Conservation (phyloP, 1,284 basidiomycete species). For the Mrakiaceae sp. region DNA sequence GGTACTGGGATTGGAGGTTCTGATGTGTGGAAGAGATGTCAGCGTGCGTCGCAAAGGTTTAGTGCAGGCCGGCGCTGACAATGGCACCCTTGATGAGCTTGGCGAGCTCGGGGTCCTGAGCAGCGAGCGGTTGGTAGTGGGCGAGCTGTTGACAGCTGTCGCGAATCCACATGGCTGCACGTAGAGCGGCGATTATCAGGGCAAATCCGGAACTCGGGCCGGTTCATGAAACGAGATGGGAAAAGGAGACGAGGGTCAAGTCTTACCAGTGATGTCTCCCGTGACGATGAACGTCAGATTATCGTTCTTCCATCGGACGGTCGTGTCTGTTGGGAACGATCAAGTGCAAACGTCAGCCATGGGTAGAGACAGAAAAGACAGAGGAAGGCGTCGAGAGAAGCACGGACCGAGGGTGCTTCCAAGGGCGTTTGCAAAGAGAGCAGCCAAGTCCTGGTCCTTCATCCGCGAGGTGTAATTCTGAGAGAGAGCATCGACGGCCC, state of each 20-base stretch:
- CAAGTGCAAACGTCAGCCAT: neutral
- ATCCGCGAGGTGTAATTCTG: slow-evolving; percentile 58
- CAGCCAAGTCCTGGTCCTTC: slow-evolving; percentile 54
- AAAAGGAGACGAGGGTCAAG: neutral
- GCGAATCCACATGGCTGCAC: neutral
- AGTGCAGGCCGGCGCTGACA: neutral
- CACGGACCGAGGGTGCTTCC: slow-evolving; percentile 67
- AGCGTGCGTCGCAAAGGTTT: neutral
- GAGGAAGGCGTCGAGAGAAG: slow-evolving; percentile 50
- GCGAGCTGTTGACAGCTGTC: slow-evolving; percentile 42
- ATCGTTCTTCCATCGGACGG: slow-evolving; percentile 1
- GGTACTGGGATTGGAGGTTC: slow-evolving; percentile 45
- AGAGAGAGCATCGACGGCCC: neutral
- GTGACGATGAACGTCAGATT: slow-evolving; percentile 4
- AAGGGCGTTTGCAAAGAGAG: slow-evolving; percentile 63
- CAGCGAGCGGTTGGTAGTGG: slow-evolving; percentile 50
- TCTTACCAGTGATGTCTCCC: slow-evolving; percentile 9
- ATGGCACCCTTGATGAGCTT: slow-evolving; percentile 15
- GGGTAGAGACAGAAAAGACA: neutral
- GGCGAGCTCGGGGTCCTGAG: slow-evolving; percentile 37
- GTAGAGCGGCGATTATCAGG: neutral
- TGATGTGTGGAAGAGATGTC: neutral
- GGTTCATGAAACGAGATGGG: neutral
- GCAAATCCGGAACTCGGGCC: neutral
- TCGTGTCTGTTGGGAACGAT: neutral